Evolutionary conservation across 2,329 filamentous ascomycete genomes (phyloP).

Genomic region (Colletotrichum musae): DNA sequence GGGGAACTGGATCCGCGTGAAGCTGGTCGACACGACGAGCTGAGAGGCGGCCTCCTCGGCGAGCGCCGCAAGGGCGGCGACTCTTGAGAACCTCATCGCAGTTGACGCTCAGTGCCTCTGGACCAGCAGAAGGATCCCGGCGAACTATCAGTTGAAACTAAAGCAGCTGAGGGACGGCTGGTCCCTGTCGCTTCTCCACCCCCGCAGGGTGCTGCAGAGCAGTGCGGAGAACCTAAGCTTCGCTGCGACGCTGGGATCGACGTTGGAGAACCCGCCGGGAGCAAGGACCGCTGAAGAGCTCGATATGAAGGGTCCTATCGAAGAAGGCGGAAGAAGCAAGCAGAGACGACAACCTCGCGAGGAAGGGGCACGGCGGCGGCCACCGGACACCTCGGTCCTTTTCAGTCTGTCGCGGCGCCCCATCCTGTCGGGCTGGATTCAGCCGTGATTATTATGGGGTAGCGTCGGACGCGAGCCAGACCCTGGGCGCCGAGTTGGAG

Average conservation of each 20-base stretch:
- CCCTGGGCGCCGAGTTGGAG: constrained; percentile 6
- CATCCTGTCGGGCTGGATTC: constrained; percentile 9
- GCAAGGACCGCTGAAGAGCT: neutral
- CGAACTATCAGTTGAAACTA: neutral
- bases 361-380: neutral
- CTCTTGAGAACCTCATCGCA: constrained; percentile 6
- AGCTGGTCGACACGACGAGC: constrained; percentile 30
- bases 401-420: constrained; percentile 8
- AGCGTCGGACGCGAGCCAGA: neutral
- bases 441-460: constrained; percentile 24
- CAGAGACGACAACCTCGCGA: neutral
- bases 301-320: too few relatives aligned
- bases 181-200: constrained; percentile 24
- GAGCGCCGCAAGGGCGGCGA: constrained; percentile 15
- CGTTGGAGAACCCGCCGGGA: neutral
- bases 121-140: neutral
- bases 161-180: neutral
- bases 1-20: constrained; percentile 20
- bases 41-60: constrained; percentile 9
- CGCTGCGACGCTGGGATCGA: neutral
- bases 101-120: neutral
- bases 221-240: constrained; percentile 26
- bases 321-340: constrained; percentile 15
- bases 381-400: constrained; percentile 8
- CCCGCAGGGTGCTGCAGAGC: constrained; percentile 17